Evolutionary conservation across 2,329 filamentous ascomycete genomes (phyloP).

Genomic region (Piedraia hortae): DNA sequence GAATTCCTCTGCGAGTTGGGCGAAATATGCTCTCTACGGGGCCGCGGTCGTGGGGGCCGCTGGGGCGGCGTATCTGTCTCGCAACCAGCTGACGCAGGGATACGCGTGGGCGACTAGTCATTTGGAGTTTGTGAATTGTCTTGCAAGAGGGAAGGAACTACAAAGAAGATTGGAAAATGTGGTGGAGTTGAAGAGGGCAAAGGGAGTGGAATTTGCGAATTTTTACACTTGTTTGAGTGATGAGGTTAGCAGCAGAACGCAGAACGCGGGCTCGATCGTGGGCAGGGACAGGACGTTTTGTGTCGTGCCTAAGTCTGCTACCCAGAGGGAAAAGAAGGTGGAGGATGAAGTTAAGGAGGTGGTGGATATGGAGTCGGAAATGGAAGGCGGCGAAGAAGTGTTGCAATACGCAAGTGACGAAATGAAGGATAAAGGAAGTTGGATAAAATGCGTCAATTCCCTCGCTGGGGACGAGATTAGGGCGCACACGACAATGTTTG

Average conservation of each 20-base stretch:
- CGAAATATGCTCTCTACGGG: slow-evolving; percentile 45
- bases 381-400: slow-evolving; percentile 10
- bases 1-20: slow-evolving; percentile 3
- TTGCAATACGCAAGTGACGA: slow-evolving; percentile 10
- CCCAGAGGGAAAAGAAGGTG: slow-evolving; percentile 6
- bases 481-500: slow-evolving; percentile 66
- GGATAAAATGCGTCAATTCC: slow-evolving; percentile 52
- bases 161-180: slow-evolving; percentile 44
- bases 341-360: slow-evolving; percentile 2
- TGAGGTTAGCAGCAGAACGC: slow-evolving; percentile 24
- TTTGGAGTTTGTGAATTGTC: slow-evolving; percentile 74
- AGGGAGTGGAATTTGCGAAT: slow-evolving; percentile 54
- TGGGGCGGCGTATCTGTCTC: slow-evolving; percentile 62
- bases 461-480: slow-evolving; percentile 48
- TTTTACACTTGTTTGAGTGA: slow-evolving; percentile 64
- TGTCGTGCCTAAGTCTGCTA: slow-evolving; percentile 35
- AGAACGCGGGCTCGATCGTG: slow-evolving; percentile 27
- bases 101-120: slow-evolving; percentile 69
- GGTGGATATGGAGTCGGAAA: slow-evolving; percentile 10
- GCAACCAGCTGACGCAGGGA: slow-evolving; percentile 50
- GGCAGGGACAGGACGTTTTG: slow-evolving; percentile 66
- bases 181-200: slow-evolving; percentile 32
- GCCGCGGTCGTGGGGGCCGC: slow-evolving; percentile 60
- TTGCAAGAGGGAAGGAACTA: slow-evolving; percentile 62
- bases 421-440: slow-evolving; percentile 21